These are phyloP conservation scores for Incumbomyces delicatus DNA, from an alignment of 2,329 filamentous ascomycete genomes.

Conservation along the genomic window DNA sequence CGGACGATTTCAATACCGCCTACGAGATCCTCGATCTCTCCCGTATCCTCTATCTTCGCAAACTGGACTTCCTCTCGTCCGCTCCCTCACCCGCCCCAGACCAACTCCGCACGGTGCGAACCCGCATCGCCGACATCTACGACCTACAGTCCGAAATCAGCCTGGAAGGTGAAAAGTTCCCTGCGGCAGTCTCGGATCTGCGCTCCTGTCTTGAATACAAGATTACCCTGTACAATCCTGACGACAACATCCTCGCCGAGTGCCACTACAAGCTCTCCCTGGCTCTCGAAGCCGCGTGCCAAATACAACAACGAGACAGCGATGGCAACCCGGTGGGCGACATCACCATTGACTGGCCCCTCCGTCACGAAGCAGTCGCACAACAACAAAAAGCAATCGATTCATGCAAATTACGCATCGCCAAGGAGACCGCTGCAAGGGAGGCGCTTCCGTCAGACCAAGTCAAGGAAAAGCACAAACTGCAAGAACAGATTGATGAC, in stretches of 20 bases:
- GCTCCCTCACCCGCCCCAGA: slow-evolving; percentile 16
- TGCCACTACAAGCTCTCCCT: slow-evolving; percentile 94
- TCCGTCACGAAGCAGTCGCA: slow-evolving; percentile 47
- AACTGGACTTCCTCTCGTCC: slow-evolving; percentile 40
- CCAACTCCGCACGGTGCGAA: slow-evolving; percentile 56
- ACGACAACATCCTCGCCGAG: slow-evolving; percentile 81
- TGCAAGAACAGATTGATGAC: slow-evolving; percentile 43
- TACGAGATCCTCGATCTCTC: slow-evolving; percentile 56
- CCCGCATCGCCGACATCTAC: slow-evolving; percentile 83
- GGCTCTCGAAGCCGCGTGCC: slow-evolving; percentile 84
- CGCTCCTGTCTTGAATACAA: slow-evolving; percentile 70
- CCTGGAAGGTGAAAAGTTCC: slow-evolving; percentile 90
- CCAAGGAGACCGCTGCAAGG: slow-evolving; percentile 42
- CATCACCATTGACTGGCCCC: slow-evolving; percentile 41
- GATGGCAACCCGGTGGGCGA: slow-evolving; percentile 33
- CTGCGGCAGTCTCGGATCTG: slow-evolving; percentile 76
- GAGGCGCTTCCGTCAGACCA: slow-evolving; percentile 29
- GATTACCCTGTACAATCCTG: slow-evolving; percentile 64
- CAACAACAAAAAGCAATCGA: slow-evolving; percentile 54
- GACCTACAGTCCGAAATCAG: slow-evolving; percentile 92
- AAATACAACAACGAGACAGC: slow-evolving; percentile 43
- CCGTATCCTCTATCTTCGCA: slow-evolving; percentile 48
- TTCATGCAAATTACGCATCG: slow-evolving; percentile 46
- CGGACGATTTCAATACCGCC: slow-evolving; percentile 55
- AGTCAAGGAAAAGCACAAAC: slow-evolving; percentile 26